Conservation (phyloP, 306 rosid species). For the Carpinus fangiana region DNA sequence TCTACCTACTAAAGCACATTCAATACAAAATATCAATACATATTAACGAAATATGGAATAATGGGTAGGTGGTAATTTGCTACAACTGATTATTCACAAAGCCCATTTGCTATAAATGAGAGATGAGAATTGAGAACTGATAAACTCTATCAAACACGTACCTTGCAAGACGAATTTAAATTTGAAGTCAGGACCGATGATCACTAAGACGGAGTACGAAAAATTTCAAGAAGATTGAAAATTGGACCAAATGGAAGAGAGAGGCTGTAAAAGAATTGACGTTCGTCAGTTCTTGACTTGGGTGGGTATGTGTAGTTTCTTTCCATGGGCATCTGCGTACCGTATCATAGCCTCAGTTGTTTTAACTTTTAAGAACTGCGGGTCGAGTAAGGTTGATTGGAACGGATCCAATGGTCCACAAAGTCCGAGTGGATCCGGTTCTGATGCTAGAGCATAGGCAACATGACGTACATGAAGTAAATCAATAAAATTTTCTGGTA, state of each 20-base stretch:
- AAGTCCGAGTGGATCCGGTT: neutral
- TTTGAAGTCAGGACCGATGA: neutral
- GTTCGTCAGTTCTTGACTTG: slow-evolving; percentile 43
- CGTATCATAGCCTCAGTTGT: neutral
- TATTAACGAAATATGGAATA: neutral
- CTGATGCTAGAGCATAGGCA: too few relatives aligned
- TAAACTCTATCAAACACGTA: slow-evolving; percentile 15
- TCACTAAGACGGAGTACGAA: neutral
- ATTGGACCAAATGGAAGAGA: slow-evolving; percentile 20
- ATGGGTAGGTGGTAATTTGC: neutral
- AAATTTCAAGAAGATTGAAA: slow-evolving; percentile 5
- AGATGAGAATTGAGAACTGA: neutral
- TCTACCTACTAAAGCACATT: slow-evolving; percentile 26
- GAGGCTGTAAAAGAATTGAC: slow-evolving; percentile 22
- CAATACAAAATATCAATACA: slow-evolving; percentile 1
- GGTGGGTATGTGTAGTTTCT: slow-evolving; percentile 16
- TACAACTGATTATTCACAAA: neutral
- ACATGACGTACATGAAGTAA: too few relatives aligned
- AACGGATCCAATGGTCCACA: neutral
- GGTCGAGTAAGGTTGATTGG: too few relatives aligned
- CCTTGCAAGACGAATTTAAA: slow-evolving; percentile 14
- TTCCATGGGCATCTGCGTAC: neutral
- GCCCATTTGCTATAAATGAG: neutral
- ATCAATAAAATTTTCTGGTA: too few relatives aligned
- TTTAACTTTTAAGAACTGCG: neutral